Percentiles rank a stretch among this genome's conserved stretches.
Conservation (phyloP, 192 early-diverging fungal species). For the Radiomyces spectabilis region DNA sequence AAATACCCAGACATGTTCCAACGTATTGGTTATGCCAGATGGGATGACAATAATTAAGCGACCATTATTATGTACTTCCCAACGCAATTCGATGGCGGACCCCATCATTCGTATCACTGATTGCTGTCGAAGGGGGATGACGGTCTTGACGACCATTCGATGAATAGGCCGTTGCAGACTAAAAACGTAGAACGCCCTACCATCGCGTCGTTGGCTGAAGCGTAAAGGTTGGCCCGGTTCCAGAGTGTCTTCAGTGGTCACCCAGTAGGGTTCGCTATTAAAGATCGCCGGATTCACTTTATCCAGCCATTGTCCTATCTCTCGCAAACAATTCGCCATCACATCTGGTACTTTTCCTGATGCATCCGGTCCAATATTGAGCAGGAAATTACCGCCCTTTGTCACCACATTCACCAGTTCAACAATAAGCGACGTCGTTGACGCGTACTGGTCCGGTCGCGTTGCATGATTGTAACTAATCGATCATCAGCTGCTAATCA, state of each 20-base stretch:
- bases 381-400: slow-evolving; percentile 10
- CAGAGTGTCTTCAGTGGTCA: background rate
- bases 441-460: slow-evolving; percentile 3
- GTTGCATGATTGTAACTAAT: slow-evolving; percentile 9
- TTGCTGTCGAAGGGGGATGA: background rate
- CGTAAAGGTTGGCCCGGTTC: background rate
- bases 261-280: background rate
- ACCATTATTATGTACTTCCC: slow-evolving; percentile 2
- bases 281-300: background rate
- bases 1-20: slow-evolving; percentile 9
- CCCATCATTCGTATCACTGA: slow-evolving; percentile 2
- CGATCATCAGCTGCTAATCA: too few species aligned
- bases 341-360: background rate
- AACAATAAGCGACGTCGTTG: background rate
- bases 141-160: background rate
- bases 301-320: background rate
- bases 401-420: slow-evolving; percentile 4
- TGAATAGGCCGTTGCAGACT: background rate
- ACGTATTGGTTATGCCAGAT: background rate
- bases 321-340: background rate
- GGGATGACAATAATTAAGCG: slow-evolving; percentile 8
- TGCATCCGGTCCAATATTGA: slow-evolving; percentile 3
- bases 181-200: slow-evolving; percentile 3
- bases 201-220: background rate
- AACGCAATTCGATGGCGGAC: background rate